phyloP scores from a whole-genome alignment of 176 grass and related monocot genomes.

The Saccharum officinarum region DNA sequence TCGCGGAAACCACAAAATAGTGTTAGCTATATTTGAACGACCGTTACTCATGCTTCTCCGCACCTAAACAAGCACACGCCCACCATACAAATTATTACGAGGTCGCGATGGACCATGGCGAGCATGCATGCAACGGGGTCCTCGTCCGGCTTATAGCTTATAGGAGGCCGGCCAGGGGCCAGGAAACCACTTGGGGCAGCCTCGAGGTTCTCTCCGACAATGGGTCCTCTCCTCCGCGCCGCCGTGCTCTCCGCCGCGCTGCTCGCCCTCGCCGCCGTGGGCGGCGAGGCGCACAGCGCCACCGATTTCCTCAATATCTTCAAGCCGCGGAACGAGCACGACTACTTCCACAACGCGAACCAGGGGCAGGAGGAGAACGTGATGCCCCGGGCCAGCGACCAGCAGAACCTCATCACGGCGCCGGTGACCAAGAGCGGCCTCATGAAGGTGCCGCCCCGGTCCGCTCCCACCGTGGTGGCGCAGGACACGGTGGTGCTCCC shows the following conservation, averaged over 20 bases:
- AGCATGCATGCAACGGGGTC: conserved; percentile 3
- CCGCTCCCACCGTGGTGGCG: conserved; percentile 19
- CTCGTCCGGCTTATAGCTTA: background rate
- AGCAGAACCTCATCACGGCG: background rate
- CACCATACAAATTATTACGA: conserved; percentile 26
- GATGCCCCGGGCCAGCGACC: conserved; percentile 10
- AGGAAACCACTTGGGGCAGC: background rate
- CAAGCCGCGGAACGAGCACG: conserved; percentile 22
- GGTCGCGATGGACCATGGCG: background rate
- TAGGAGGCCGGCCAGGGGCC: background rate
- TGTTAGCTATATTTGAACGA: conserved; percentile 44
- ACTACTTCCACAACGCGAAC: conserved; percentile 42
- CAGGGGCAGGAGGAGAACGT: background rate
- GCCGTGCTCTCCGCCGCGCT: conserved; percentile 1
- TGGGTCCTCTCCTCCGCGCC: conserved; percentile 26
- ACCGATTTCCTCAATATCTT: conserved; percentile 42
- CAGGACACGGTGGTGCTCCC: conserved; percentile 12
- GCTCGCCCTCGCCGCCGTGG: conserved; percentile 2
- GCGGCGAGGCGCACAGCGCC: background rate
- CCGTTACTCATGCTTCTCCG: conserved; percentile 20
- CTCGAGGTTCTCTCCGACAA: background rate
- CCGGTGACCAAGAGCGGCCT: conserved; percentile 4
- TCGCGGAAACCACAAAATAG: conserved; percentile 18
- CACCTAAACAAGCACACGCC: conserved; percentile 27
- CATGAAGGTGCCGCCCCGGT: conserved; percentile 17